Evolutionary conservation across 2,329 filamentous ascomycete genomes (phyloP), one percentile per base, ranked within the genome.

Genomic region (Dothideomycetes sp.): DNA sequence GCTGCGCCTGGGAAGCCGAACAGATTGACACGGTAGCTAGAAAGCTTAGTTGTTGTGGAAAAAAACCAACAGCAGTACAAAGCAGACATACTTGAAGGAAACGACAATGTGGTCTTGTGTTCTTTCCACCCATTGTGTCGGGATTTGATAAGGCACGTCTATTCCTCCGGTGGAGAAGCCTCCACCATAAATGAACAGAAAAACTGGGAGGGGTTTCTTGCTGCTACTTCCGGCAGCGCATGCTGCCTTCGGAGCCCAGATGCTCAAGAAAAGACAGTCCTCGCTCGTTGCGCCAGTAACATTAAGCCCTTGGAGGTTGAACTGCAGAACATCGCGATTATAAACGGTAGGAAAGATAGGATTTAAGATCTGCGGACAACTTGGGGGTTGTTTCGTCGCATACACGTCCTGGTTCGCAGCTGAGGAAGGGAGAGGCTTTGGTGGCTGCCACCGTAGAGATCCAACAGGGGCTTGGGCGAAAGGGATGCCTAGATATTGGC

Each of bases 171-270:
- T 61, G 8, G 51, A 39, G 43, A 68, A 69, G 2, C 62, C 62
- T 12, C 69, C 69, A 4, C 69, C 69, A 30, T 68, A 64, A 27
- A 71, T 57, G 55, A 65, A 72, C 15, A 64, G 58, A 4, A 68
- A 49, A 0, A 72, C 68, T 1, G 69, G 69, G 4, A 39, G 62
- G 37, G 9, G 45, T n/a, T 35, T 29, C 18, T 36, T 31, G 4
- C 17, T 27, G 4, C n/a, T 16, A 30, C 47, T 11, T 32, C 48
- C 32, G 32, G 22, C 33, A 27, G n/a, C 34, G 29, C 15, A 27
- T 33, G 34, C 34, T 36, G 34, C 49, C 19, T 40, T 48, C 2
- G 65, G 65, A 3, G 64, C 52, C 67, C 68, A 71, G 7, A 72
- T 50, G 30, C 64, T 64, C 10, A 69, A 50, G 9, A 59, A 61